Conservation (phyloP, 2,329 filamentous ascomycete species). For the Penicillium occitanis region DNA sequence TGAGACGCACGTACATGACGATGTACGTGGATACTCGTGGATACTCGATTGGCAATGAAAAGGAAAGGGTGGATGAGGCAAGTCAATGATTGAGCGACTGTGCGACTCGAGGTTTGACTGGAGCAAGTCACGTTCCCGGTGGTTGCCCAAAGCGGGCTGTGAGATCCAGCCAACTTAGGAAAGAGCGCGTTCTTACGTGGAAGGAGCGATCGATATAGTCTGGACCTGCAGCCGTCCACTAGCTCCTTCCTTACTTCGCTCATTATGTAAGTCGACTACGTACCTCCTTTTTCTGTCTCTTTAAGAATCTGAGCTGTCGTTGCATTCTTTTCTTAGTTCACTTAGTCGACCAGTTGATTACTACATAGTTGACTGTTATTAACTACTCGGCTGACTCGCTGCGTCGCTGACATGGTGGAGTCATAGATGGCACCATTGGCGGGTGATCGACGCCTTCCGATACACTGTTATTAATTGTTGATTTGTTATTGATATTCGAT, state of each 20-base stretch:
- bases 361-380: neutral
- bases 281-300: neutral
- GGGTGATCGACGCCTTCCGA: constrained; percentile 11
- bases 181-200: neutral
- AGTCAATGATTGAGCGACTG: neutral
- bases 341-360: neutral
- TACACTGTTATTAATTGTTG: neutral
- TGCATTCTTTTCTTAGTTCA: neutral
- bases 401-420: neutral
- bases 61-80: neutral
- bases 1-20: neutral
- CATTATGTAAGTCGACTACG: neutral
- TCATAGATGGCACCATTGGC: constrained; percentile 2
- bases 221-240: constrained; percentile 9
- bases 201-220: neutral
- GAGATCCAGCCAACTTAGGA: neutral
- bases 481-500: neutral
- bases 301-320: neutral
- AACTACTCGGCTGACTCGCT: neutral
- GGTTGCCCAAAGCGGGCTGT: neutral
- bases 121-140: neutral
- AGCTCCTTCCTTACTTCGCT: neutral
- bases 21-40: neutral
- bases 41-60: neutral
- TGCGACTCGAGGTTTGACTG: neutral